Percentiles rank a stretch among this genome's conserved stretches.
These are phyloP conservation scores for Dendrocalamus sinicus DNA, from an alignment of 176 grass and related monocot genomes.

Conservation along the genomic window DNA sequence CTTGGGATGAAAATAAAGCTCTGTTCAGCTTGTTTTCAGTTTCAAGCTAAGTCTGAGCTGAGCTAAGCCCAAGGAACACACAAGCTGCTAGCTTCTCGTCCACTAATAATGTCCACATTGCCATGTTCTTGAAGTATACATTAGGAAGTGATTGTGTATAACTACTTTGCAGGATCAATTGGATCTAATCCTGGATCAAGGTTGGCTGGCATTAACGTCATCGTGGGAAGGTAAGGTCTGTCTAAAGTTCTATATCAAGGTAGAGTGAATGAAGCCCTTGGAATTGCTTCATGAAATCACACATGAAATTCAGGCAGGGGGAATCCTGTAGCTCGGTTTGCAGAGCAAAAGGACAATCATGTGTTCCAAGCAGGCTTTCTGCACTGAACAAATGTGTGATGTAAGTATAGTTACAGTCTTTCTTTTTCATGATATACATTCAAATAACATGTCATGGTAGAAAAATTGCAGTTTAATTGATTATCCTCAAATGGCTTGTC, in stretches of 20 bases:
- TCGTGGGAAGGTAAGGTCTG: slow-evolving; percentile 72
- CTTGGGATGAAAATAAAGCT: background rate
- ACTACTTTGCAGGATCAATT: slow-evolving; percentile 54
- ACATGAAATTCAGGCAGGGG: slow-evolving; percentile 62
- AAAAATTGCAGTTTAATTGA: slow-evolving; percentile 2
- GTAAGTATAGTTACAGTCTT: slow-evolving; percentile 63
- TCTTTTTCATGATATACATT: background rate
- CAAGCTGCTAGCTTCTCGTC: background rate
- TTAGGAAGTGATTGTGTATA: slow-evolving; percentile 38
- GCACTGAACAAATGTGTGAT: slow-evolving; percentile 78
- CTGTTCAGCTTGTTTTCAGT: background rate
- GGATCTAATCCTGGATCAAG: slow-evolving; percentile 64
- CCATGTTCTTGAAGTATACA: slow-evolving; percentile 6
- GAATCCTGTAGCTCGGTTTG: slow-evolving; percentile 79
- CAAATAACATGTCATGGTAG: background rate
- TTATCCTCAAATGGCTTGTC: slow-evolving; percentile 25
- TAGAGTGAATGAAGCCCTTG: slow-evolving; percentile 24
- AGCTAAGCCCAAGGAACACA: background rate
- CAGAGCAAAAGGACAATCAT: slow-evolving; percentile 75
- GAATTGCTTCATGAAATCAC: slow-evolving; percentile 37
- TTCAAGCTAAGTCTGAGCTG: slow-evolving; percentile 8
- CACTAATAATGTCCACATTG: background rate
- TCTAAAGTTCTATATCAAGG: slow-evolving; percentile 29
- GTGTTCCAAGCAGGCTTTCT: slow-evolving; percentile 77
- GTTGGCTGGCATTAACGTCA: slow-evolving; percentile 73